phyloP scores from a whole-genome alignment of 768 basidiomycete species.

The Trametes coccinea region DNA sequence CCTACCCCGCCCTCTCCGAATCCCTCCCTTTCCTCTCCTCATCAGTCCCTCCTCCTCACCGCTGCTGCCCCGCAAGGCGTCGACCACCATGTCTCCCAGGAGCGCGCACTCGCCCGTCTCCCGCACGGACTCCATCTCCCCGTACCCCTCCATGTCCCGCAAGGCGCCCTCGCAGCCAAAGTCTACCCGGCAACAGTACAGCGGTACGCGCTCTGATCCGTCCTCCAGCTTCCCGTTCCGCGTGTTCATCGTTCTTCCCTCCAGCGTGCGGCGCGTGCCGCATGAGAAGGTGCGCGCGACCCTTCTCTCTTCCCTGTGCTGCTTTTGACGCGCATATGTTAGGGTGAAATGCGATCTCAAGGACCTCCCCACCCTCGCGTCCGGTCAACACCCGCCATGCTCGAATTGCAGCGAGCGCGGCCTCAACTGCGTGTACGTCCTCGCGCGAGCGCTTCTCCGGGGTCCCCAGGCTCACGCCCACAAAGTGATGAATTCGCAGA shows the following conservation, averaged over 20 bases:
- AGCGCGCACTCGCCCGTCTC: slow-evolving; percentile 22
- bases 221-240: slow-evolving; percentile 31
- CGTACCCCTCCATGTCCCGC: slow-evolving; percentile 19
- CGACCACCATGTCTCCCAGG: slow-evolving; percentile 55
- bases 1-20: slow-evolving; percentile 2
- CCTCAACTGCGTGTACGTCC: slow-evolving; percentile 88
- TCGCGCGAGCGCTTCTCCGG: not conserved
- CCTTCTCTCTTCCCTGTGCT: slow-evolving; percentile 13
- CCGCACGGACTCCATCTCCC: slow-evolving; percentile 24
- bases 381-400: slow-evolving; percentile 52
- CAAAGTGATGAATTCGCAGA: slow-evolving; percentile 88
- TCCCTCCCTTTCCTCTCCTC: slow-evolving; percentile 25
- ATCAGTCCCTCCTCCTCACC: slow-evolving; percentile 28
- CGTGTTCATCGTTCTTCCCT: slow-evolving; percentile 53
- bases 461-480: slow-evolving; percentile 14
- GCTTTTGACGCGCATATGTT: not conserved
- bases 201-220: slow-evolving; percentile 34
- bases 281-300: slow-evolving; percentile 65
- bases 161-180: slow-evolving; percentile 29
- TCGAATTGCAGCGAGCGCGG: slow-evolving; percentile 89
- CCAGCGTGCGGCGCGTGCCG: slow-evolving; percentile 94
- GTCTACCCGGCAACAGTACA: slow-evolving; percentile 29
- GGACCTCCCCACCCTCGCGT: slow-evolving; percentile 61
- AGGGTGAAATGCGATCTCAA: slow-evolving; percentile 95
- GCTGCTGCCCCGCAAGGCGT: slow-evolving; percentile 29